Base-by-base conservation (phyloP, 2,329 filamentous ascomycete genomes). In the Penicillium hesseltinei region DNA sequence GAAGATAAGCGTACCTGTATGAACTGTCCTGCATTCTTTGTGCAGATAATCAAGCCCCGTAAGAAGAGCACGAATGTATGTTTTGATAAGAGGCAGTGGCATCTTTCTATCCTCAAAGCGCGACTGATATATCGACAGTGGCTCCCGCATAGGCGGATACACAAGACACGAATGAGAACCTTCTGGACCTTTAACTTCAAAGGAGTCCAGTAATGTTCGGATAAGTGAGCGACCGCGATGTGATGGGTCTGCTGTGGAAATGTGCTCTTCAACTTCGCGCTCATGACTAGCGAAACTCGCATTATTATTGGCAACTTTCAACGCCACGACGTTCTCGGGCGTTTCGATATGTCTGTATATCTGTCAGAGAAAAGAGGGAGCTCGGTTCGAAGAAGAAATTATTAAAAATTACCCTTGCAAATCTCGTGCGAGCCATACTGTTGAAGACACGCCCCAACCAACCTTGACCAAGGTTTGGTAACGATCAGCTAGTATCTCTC, bases 31-130 rank as follows among this genome's bases (percentile, higher is more conserved):
- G 57, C 74, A 78, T 53, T 75, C 67, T 33, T 70, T 67, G 55
- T 80, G 76, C 4, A 80, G 72, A 64, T 78, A 79, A 52, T 79
- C 71, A 38, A 80, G 73, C 17, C 73, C 73, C 27, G 69, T 66
- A 35, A 80, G 72, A 53, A 80, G 69, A 54, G 68, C 65, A 49
- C 68, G 68, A 52, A 78, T 62, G 48, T 75, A 68, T 49, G 65
- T 66, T 61, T 75, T 77, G 25, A 75, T 62, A 4, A 75, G 65
- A 10, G 68, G 65, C 27, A 71, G 63, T 59, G 67, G 73, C 53
- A 77, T 68, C 43, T 64, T 72, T 56, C 58, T 54, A 17, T 63
- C 42, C 0, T 61, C 59, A 61, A 72, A 75, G 55, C 70, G 70
- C 51, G 59, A 57, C 62, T 71, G 67, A 61, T 72, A 74, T 39